Percentiles rank a stretch among this genome's conserved stretches.
Evolutionary conservation across 2,329 filamentous ascomycete species (phyloP).

Genomic region (Mycosphaerella sp.): DNA sequence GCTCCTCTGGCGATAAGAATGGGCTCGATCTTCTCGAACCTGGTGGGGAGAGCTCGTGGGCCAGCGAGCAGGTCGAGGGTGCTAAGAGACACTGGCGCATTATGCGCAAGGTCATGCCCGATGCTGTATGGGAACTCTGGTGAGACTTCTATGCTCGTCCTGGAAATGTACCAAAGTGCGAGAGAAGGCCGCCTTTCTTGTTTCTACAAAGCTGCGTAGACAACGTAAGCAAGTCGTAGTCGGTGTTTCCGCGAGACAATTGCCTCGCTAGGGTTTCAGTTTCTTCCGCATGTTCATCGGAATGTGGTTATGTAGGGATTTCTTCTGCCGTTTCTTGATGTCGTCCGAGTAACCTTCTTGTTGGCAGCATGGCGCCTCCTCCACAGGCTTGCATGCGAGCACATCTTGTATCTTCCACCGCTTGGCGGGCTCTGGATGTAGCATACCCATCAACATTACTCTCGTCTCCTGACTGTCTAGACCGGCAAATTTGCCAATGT

Average conservation of each 20-base stretch:
- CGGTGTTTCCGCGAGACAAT: not conserved
- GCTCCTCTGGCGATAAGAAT: slow-evolving; percentile 20
- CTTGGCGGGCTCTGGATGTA: slow-evolving; percentile 68
- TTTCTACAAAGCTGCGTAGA: not conserved
- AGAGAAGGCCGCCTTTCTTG: slow-evolving; percentile 1
- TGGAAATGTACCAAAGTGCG: slow-evolving; percentile 2
- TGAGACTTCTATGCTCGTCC: slow-evolving; percentile 34
- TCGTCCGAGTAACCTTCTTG: slow-evolving; percentile 33
- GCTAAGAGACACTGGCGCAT: slow-evolving; percentile 84
- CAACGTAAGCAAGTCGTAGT: not conserved
- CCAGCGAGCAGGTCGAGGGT: slow-evolving; percentile 65
- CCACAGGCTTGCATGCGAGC: slow-evolving; percentile 49
- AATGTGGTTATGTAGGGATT: slow-evolving; percentile 39
- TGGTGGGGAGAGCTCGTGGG: slow-evolving; percentile 61
- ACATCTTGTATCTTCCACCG: slow-evolving; percentile 65
- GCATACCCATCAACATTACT: slow-evolving; percentile 70
- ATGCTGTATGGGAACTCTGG: slow-evolving; percentile 80
- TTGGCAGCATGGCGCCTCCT: slow-evolving; percentile 33
- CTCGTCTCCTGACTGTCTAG: slow-evolving; percentile 64
- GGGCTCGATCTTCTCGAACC: slow-evolving; percentile 50
- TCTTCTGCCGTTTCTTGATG: slow-evolving; percentile 36
- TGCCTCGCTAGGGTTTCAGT: slow-evolving; percentile 4
- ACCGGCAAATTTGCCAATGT: slow-evolving; percentile 57
- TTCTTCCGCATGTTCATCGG: slow-evolving; percentile 4
- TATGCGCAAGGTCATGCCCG: slow-evolving; percentile 79